Evolutionary conservation across 1,284 basidiomycete genomes (phyloP).

Genomic region (Marasmius sp.): DNA sequence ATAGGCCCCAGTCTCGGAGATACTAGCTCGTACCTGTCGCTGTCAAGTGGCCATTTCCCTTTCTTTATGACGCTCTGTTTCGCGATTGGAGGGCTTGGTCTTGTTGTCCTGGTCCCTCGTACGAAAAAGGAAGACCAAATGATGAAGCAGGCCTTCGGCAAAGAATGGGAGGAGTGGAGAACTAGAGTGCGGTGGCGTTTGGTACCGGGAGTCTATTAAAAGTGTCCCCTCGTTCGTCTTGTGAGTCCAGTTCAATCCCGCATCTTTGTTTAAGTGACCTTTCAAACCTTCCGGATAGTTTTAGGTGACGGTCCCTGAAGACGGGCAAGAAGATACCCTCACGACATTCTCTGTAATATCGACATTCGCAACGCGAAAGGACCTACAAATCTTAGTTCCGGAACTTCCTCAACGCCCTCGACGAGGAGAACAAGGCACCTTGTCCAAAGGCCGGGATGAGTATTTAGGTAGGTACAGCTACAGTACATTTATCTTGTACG

Average conservation of each 20-base stretch:
- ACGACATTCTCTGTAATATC: too few species aligned
- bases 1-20: background rate
- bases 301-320: too few species aligned
- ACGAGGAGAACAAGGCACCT: too few species aligned
- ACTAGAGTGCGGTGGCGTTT: constrained; percentile 12
- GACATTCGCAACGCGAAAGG: too few species aligned
- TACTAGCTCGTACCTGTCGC: background rate
- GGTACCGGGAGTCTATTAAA: constrained; percentile 11
- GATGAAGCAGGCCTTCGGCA: constrained; percentile 16
- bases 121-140: constrained; percentile 6
- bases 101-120: background rate
- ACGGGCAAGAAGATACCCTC: too few species aligned
- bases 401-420: too few species aligned
- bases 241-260: too few species aligned
- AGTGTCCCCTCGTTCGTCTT: background rate
- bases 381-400: too few species aligned
- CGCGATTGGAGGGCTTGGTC: background rate
- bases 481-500: background rate
- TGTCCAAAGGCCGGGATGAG: too few species aligned
- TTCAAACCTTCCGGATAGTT: too few species aligned
- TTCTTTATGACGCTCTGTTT: background rate
- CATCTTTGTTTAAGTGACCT: too few species aligned
- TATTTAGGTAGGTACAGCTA: background rate
- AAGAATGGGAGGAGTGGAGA: constrained; percentile 16
- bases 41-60: background rate